Evolutionary conservation across 495 filamentous ascomycete genomes (phyloP), one percentile per base, ranked within the genome.

Genomic region (Penicillium chermesinum): DNA sequence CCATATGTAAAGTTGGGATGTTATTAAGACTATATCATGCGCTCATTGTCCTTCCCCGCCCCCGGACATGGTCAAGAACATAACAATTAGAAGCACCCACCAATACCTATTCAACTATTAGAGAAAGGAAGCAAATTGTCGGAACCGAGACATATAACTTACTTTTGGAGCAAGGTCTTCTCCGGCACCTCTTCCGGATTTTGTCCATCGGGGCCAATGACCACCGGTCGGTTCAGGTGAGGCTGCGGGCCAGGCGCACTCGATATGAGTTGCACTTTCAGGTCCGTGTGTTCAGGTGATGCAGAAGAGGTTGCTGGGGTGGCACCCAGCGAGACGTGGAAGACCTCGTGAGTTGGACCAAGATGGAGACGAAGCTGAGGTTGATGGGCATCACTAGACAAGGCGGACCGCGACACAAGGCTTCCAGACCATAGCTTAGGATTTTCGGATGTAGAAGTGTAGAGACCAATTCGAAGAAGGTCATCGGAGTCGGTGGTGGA

Each of bases 81-180:
- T 60, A 12, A 75, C 27, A 16, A 75, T 65, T 47, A 70, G 53
- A 40, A 73, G 64, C 34, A 73, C 61, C 72, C 72, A 75, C 72
- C 72, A 75, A 45, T 75, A 75, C 44, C 71, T 73, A 34, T 16
- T 34, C 9, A 25, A 41, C 20, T 8, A 47, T 3, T 37, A 37
- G 13, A 38, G 33, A 14, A 16, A 9, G 16, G 17, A 42, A 19
- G 17, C 38, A 7, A 15, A 25, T 14, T 8, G 14, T 17, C 13
- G 18, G 42, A 20, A 19, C 25, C 27, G 21, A 8, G 17, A 38
- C 1, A 35, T 8, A 16, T 7, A 1, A 69, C 71, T 57, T 59
- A 73, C 72, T 70, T 75, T 39, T 75, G 72, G n/a, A 75, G 57
- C 32, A 75, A 58, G 2, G 62, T 66, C 53, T 75, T 75, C 51